phyloP scores from a whole-genome alignment of 345 rosid species.

The Eucalyptus coolabah region DNA sequence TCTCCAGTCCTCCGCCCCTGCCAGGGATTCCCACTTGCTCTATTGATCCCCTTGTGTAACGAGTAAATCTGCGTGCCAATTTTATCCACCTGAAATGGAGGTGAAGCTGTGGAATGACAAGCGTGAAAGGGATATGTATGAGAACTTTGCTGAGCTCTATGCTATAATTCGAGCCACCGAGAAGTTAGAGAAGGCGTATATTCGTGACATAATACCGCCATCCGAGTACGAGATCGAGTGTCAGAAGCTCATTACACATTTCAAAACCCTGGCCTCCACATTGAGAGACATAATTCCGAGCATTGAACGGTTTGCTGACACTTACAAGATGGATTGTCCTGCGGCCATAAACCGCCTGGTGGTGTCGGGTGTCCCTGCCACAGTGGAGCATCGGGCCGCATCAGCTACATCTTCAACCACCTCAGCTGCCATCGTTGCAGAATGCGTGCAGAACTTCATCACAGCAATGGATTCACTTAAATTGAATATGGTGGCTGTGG shows the following conservation, averaged over 20 bases:
- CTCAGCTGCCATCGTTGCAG: constrained; percentile 90
- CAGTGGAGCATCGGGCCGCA: constrained; percentile 81
- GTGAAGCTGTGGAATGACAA: constrained; percentile 93
- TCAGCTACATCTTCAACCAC: constrained; percentile 40
- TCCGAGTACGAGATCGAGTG: constrained; percentile 80
- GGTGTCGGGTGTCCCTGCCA: constrained; percentile 88
- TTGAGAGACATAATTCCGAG: constrained; percentile 72
- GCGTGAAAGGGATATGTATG: constrained; percentile 97
- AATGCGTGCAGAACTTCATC: constrained; percentile 89
- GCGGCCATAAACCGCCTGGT: constrained; percentile 86
- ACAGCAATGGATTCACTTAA: constrained; percentile 96
- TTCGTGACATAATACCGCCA: constrained; percentile 71
- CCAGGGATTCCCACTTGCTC: not conserved
- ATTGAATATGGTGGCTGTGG: constrained; percentile 93
- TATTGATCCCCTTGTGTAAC: not conserved
- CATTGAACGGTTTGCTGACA: constrained; percentile 84
- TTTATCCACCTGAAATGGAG: constrained; percentile 41
- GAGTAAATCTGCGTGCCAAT: not conserved
- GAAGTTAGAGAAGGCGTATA: constrained; percentile 91
- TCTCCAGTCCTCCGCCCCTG: constrained; percentile 47
- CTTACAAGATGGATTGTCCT: constrained; percentile 92
- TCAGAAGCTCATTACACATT: constrained; percentile 85
- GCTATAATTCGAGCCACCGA: constrained; percentile 94
- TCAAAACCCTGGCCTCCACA: constrained; percentile 71
- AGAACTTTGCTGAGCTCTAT: constrained; percentile 87